A percentile compares a stretch with the other conserved stretches of the same genome.
Conservation (phyloP, 2,329 filamentous ascomycete genomes). For the Calonectria hawksworthii region DNA sequence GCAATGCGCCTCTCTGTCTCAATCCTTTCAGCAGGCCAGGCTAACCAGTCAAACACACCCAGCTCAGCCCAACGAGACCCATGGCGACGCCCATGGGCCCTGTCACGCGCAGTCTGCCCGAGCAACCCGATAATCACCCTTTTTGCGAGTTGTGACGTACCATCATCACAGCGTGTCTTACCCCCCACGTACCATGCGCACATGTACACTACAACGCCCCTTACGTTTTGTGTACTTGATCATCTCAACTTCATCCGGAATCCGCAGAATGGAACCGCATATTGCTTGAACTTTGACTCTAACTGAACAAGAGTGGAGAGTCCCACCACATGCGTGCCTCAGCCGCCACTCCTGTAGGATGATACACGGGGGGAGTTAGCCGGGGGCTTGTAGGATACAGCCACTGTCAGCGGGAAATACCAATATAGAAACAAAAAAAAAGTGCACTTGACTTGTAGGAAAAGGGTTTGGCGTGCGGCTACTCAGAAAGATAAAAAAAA, state of each 20-base stretch:
- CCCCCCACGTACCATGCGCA: neutral
- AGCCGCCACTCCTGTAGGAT: neutral
- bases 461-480: neutral
- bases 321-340: too few species aligned
- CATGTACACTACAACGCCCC: neutral
- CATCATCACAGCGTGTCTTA: neutral
- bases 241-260: neutral
- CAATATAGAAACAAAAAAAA: neutral
- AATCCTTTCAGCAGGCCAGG: neutral
- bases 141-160: neutral
- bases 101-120: neutral
- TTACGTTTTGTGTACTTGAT: neutral
- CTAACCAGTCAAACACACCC: neutral
- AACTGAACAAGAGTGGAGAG: neutral
- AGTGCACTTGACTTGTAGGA: neutral
- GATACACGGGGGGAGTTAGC: neutral
- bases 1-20: neutral
- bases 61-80: neutral
- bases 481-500: neutral
- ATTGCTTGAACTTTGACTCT: neutral
- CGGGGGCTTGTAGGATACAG: neutral
- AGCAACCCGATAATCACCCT: neutral
- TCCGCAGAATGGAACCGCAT: neutral
- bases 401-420: slow-evolving; percentile 4
- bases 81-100: neutral